Conservation (phyloP, 306 rosid genomes). For the Trifolium pratense region DNA sequence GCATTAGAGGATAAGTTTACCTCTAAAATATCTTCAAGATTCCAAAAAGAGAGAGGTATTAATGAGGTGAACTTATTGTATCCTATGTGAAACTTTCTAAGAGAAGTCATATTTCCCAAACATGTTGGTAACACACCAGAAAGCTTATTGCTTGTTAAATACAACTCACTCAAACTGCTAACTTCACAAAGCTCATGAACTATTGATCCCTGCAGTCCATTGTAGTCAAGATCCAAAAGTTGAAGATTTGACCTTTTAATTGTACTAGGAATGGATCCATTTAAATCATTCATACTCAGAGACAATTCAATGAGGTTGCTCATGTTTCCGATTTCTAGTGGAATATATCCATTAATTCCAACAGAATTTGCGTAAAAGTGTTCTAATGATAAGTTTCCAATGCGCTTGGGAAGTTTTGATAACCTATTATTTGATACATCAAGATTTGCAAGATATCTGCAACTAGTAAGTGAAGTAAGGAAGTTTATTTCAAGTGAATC, state of each 20-base stretch:
- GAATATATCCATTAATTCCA: constrained; percentile 24
- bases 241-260: constrained; percentile 33
- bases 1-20: constrained; percentile 22
- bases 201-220: constrained; percentile 34
- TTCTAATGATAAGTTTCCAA: constrained; percentile 29
- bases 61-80: constrained; percentile 24
- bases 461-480: neutral
- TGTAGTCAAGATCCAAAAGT: constrained; percentile 16
- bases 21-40: constrained; percentile 32
- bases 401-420: constrained; percentile 28
- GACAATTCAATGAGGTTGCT: constrained; percentile 9
- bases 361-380: neutral
- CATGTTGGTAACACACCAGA: constrained; percentile 45
- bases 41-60: constrained; percentile 42
- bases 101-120: constrained; percentile 36
- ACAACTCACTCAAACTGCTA: neutral
- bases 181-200: constrained; percentile 44
- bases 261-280: constrained; percentile 32
- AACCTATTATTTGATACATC: neutral
- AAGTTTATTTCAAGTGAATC: neutral
- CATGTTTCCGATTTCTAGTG: constrained; percentile 40
- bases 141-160: constrained; percentile 27
- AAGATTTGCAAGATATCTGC: neutral
- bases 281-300: neutral
- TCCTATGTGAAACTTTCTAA: constrained; percentile 23